These are phyloP conservation scores for Penicillium sp. DNA, from an alignment of 2,329 filamentous ascomycete species.

Conservation along the genomic window DNA sequence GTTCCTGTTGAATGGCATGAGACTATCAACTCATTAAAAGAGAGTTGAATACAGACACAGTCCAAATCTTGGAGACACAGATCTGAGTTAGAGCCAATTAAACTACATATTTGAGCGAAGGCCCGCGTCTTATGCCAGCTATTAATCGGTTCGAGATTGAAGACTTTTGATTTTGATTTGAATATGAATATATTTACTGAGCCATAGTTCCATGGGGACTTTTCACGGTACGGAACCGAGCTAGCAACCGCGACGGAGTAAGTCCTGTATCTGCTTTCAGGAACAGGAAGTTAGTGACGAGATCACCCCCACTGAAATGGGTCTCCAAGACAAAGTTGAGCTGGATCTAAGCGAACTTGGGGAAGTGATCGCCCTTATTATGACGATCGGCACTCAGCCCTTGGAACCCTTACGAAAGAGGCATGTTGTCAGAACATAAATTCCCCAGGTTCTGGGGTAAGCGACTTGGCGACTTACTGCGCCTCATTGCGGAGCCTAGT, in stretches of 20 bases:
- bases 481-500: not conserved
- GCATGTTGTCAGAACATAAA: not conserved
- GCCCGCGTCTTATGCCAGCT: too few species aligned
- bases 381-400: not conserved
- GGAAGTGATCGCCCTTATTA: not conserved
- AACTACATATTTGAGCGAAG: too few species aligned
- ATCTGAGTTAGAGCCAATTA: too few species aligned
- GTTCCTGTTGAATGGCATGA: not conserved
- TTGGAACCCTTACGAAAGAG: not conserved
- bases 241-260: not conserved
- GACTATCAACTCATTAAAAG: not conserved
- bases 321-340: too few species aligned
- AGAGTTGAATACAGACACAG: too few species aligned
- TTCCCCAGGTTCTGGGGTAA: not conserved
- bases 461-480: not conserved
- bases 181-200: too few species aligned
- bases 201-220: too few species aligned
- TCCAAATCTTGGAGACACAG: too few species aligned
- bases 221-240: too few species aligned
- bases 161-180: too few species aligned
- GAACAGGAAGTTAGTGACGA: slow-evolving; percentile 1
- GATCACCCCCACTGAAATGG: not conserved
- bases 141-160: not conserved
- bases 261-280: not conserved
- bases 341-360: not conserved